These are phyloP conservation scores for Xeromyces bisporus DNA, from an alignment of 495 filamentous ascomycete species.

Conservation along the genomic window DNA sequence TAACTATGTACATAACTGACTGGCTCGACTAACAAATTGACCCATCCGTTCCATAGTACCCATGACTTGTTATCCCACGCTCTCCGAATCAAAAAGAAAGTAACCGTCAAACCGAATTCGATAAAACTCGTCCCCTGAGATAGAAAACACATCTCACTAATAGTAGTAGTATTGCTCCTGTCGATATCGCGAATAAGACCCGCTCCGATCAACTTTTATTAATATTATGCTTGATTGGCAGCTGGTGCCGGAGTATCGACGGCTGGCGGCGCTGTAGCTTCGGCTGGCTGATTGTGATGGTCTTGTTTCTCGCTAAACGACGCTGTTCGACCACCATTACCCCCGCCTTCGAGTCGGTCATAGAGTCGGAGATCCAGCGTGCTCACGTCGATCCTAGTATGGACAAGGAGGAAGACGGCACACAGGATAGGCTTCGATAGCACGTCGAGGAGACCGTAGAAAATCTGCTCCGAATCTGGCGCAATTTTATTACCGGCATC, in stretches of 20 bases:
- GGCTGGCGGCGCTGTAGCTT: not conserved
- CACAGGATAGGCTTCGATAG: slow-evolving; percentile 41
- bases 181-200: no score
- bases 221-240: not conserved
- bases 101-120: no score
- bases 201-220: no score
- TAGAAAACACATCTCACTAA: no score
- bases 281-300: not conserved
- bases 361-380: not conserved
- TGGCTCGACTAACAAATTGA: no score
- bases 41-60: no score
- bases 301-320: not conserved
- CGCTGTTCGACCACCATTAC: not conserved
- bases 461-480: slow-evolving; percentile 46
- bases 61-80: no score
- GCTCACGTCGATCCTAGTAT: slow-evolving; percentile 4
- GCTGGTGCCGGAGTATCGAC: not conserved
- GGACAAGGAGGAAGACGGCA: slow-evolving; percentile 32
- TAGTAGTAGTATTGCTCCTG: no score
- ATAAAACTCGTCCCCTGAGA: no score
- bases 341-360: not conserved
- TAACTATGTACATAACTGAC: no score
- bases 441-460: slow-evolving; percentile 53
- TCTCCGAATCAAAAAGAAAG: no score
- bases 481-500: slow-evolving; percentile 53